Percentiles rank a stretch among this genome's conserved stretches.
Conservation (phyloP, 306 rosid species). For the Carpinus fangiana region DNA sequence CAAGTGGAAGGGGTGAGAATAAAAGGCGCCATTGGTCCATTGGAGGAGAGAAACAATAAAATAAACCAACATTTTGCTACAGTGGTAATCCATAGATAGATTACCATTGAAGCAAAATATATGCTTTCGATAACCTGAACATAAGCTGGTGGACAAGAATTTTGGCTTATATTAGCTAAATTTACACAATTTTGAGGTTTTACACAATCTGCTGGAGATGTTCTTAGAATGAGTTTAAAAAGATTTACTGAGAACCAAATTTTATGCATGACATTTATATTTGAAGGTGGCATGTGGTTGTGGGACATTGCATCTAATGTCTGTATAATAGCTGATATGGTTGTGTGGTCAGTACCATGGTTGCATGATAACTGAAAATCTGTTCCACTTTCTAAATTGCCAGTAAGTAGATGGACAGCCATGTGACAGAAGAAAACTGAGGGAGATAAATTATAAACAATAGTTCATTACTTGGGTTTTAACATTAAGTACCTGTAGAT, state of each 20-base stretch:
- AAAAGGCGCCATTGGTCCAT: slow-evolving; percentile 91
- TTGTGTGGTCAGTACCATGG: not conserved
- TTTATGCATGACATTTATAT: not conserved
- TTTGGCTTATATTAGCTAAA: no score
- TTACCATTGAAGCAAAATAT: no score
- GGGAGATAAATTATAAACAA: not conserved
- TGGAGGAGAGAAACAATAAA: slow-evolving; percentile 44
- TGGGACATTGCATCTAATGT: not conserved
- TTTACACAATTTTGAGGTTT: no score
- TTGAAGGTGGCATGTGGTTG: not conserved
- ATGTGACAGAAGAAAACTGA: not conserved
- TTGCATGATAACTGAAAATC: not conserved
- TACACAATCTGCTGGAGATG: no score
- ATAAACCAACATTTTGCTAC: no score
- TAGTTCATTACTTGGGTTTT: not conserved
- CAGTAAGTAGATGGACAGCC: not conserved
- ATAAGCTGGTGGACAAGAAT: no score
- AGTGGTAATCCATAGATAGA: no score
- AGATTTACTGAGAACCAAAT: not conserved
- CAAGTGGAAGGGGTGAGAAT: slow-evolving; percentile 82
- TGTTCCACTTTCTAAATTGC: not conserved
- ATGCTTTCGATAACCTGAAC: no score
- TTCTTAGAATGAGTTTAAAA: not conserved
- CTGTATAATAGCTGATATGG: not conserved
- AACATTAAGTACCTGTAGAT: not conserved